Evolutionary conservation across 2,329 filamentous ascomycete genomes (phyloP).

Genomic region (Aspergillus fijiensis): DNA sequence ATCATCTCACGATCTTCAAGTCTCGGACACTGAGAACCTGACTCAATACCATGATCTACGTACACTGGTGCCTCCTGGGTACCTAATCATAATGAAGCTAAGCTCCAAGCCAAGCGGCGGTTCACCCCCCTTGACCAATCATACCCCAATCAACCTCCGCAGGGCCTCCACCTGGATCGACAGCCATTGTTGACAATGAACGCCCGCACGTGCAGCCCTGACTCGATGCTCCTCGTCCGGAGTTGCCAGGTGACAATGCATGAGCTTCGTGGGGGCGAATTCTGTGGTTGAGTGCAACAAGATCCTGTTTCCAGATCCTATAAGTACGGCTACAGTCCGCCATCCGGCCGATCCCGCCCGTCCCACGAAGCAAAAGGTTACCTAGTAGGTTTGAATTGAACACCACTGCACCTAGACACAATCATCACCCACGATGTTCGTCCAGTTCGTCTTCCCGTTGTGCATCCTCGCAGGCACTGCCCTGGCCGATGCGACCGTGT

Average conservation of each 20-base stretch:
- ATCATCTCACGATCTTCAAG: no score
- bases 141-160: neutral
- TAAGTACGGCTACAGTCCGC: neutral
- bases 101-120: neutral
- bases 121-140: neutral
- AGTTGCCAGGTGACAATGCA: neutral
- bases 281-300: no score
- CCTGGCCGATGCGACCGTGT: slow-evolving; percentile 51
- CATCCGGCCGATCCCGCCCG: neutral
- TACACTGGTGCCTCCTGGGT: no score
- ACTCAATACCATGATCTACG: no score
- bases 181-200: neutral
- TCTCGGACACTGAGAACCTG: no score
- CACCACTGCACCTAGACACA: no score
- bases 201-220: neutral
- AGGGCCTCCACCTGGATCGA: neutral
- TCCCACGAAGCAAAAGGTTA: no score
- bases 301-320: neutral
- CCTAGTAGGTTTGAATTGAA: no score
- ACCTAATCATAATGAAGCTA: neutral
- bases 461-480: slow-evolving; percentile 17
- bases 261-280: neutral
- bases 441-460: slow-evolving; percentile 6
- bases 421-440: slow-evolving; percentile 7
- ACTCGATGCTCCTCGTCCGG: neutral